Evolutionary conservation across 164 flowering plant species (phyloP).

Genomic region (Pachysandra terminalis): DNA sequence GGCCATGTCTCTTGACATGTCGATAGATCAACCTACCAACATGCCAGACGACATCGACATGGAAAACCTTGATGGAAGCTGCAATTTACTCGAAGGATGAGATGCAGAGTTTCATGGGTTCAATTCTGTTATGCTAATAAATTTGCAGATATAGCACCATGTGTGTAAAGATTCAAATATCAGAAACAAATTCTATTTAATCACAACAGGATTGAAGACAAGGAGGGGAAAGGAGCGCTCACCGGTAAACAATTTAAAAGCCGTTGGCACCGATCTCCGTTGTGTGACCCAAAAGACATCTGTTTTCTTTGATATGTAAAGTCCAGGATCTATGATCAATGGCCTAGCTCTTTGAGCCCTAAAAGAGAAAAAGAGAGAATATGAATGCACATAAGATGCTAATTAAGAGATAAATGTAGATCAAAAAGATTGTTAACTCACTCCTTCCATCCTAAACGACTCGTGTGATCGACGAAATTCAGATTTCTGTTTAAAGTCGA

Average conservation of each 20-base stretch:
- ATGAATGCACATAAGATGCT: neutral
- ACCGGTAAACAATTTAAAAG: constrained; percentile 85
- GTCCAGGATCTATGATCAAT: constrained; percentile 85
- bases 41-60: no score
- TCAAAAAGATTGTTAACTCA: constrained; percentile 32
- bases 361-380: constrained; percentile 10
- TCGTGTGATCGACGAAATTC: constrained; percentile 89
- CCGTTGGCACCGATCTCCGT: constrained; percentile 60
- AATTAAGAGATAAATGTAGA: neutral
- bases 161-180: no score
- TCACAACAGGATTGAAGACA: neutral
- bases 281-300: constrained; percentile 62
- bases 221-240: constrained; percentile 9
- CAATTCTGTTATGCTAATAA: neutral
- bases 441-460: constrained; percentile 89
- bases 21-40: no score
- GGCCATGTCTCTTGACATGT: no score
- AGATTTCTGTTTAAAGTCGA: constrained; percentile 47
- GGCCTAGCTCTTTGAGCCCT: constrained; percentile 89
- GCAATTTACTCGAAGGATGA: neutral
- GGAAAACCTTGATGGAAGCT: neutral
- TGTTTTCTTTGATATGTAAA: constrained; percentile 46
- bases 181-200: neutral
- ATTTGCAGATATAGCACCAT: neutral
- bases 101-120: constrained; percentile 1